phyloP scores from a whole-genome alignment of 2,329 filamentous ascomycete genomes.

The Alternaria conjuncta region DNA sequence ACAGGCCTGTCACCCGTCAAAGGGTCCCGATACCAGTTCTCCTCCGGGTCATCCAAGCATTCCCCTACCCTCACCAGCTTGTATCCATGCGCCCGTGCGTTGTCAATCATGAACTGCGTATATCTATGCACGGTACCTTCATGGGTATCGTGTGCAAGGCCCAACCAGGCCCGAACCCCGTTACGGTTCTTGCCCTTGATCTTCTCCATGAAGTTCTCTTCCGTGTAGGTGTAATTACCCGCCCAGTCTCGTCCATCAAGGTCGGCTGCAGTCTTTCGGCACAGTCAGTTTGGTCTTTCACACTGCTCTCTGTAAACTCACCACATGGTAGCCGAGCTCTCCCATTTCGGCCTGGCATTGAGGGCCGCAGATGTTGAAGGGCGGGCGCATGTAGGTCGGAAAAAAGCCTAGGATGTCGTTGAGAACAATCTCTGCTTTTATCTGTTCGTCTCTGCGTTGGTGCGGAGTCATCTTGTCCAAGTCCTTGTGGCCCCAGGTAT shows the following conservation, averaged over 20 bases:
- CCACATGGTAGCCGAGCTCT: conserved; percentile 57
- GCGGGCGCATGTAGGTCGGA: conserved; percentile 61
- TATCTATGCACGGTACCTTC: conserved; percentile 1
- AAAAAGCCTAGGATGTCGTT: conserved; percentile 55
- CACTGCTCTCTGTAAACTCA: conserved; percentile 9
- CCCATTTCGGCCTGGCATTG: conserved; percentile 47
- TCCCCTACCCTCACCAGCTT: conserved; percentile 62
- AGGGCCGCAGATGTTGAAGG: conserved; percentile 50
- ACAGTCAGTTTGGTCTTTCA: not conserved
- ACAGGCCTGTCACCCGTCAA: conserved; percentile 1
- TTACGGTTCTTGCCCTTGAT: not conserved
- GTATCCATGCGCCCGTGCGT: not conserved
- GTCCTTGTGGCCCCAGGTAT: conserved; percentile 51
- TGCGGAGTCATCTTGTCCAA: not conserved
- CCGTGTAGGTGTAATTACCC: not conserved
- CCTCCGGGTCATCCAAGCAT: conserved; percentile 61
- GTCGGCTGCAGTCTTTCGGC: not conserved
- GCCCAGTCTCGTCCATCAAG: not conserved
- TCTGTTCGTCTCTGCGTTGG: conserved; percentile 53
- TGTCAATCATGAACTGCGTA: conserved; percentile 6
- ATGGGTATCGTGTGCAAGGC: conserved; percentile 3
- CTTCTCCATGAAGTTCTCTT: not conserved
- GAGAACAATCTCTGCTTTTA: conserved; percentile 58
- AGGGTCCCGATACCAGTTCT: conserved; percentile 58
- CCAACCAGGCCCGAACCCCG: not conserved